A percentile compares a stretch with the other conserved stretches of the same genome.
phyloP scores from a whole-genome alignment of 345 rosid species.

The Psidium guajava region DNA sequence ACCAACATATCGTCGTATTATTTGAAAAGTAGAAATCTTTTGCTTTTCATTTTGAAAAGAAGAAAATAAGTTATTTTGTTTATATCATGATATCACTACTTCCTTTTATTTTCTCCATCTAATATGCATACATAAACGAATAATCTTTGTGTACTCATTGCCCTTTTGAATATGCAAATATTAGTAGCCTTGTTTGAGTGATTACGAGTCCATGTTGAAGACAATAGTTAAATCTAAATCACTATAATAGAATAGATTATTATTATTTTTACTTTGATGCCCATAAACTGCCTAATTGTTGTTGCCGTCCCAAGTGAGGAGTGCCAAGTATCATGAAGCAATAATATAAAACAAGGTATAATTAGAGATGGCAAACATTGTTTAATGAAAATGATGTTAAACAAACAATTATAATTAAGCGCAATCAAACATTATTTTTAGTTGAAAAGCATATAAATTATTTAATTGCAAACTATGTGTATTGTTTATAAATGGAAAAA shows the following conservation, averaged over 20 bases:
- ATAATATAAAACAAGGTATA: background rate
- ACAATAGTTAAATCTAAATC: background rate
- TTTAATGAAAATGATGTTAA: background rate
- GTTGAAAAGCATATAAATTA: background rate
- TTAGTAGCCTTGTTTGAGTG: background rate
- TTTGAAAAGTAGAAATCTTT: background rate
- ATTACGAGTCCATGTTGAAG: background rate
- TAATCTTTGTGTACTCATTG: background rate
- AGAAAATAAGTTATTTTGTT: background rate
- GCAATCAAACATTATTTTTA: background rate
- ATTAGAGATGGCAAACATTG: background rate
- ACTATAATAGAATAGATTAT: background rate
- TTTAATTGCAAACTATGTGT: background rate
- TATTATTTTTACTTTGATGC: background rate
- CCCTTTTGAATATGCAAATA: background rate
- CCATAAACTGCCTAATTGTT: background rate
- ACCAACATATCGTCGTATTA: accelerated
- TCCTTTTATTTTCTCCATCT: background rate
- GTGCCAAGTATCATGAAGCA: background rate
- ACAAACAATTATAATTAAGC: background rate
- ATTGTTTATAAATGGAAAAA: background rate
- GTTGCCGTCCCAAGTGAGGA: background rate
- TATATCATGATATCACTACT: background rate
- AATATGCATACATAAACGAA: background rate
- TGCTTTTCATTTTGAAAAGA: background rate